Base-by-base conservation (phyloP, 345 rosid species). In the Eucalyptus viminalis region DNA sequence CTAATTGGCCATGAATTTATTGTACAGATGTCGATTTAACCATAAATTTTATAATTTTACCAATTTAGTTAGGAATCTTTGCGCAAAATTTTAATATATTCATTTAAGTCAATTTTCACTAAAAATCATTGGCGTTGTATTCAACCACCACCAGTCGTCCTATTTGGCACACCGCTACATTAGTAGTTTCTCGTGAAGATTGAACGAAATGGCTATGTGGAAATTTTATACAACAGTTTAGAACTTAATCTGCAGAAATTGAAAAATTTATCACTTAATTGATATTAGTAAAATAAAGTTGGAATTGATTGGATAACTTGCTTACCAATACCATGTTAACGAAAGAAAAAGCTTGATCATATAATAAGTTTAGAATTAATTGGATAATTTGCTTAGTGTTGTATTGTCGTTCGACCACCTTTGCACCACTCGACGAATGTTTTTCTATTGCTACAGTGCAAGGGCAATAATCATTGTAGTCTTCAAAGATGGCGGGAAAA, bases 131-230 rank as follows among this genome's bases (percentile, higher is more conserved):
- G 6, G 13, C 3, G 1, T 56, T 11, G 11, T 4, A 1, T 56
- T 56, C 29, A 56, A 56, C 13, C 3, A 0, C 29, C 62, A 56
- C 6, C 6, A 0, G 0, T 24, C 11, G 0, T 56, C 62, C 2
- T 22, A 22, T 24, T 22, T 56, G 27, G 62, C 6, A 0, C 5
- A 9, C 3, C 13, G 0, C 27, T 24, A 56, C 27, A 24, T 22
- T 56, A 10, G 13, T 56, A 11, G 3, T 56, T 24, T 56, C 1
- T 5, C 0, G 3, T 56, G 6, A 56, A 56, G 9, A 56, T 24
- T 56, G 6, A 22, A 56, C 3, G 6, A 24, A 56, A 56, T 56
- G 0, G 10, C 12, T 24, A 56, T 24, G 1, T 24, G 25, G 12
- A 3, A 22, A 22, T 22, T 56, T 56, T 56, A 22, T 25, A 56